Evolutionary conservation across 108 stramenopile species (phyloP).

Genomic region (Skeletonema potamos): DNA sequence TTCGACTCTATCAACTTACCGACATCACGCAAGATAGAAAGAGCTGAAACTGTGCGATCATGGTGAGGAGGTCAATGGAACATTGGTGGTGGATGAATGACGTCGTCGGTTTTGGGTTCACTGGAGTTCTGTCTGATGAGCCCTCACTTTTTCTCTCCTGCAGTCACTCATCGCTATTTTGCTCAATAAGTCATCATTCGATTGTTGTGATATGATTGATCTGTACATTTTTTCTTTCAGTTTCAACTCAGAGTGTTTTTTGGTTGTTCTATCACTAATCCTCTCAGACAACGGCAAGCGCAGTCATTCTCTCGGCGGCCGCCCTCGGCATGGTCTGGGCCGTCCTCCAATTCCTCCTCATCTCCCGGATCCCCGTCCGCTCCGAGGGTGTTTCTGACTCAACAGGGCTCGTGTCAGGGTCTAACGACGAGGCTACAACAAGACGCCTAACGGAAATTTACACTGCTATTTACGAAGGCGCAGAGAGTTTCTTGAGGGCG

Average conservation of each 20-base stretch:
- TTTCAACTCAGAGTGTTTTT: neutral
- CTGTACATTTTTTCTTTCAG: neutral
- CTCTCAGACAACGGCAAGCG: slow-evolving; percentile 63
- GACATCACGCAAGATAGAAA: neutral
- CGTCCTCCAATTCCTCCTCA: slow-evolving; percentile 72
- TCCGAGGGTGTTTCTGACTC: slow-evolving; percentile 56
- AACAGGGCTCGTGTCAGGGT: slow-evolving; percentile 48
- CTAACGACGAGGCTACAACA: slow-evolving; percentile 76
- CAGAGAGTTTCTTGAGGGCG: slow-evolving; percentile 92
- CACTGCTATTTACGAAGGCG: slow-evolving; percentile 94
- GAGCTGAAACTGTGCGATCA: neutral
- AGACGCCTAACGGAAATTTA: slow-evolving; percentile 87
- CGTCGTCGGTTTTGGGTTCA: neutral
- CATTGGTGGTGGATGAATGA: neutral
- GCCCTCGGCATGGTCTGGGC: slow-evolving; percentile 76
- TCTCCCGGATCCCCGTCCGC: slow-evolving; percentile 77
- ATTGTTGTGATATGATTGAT: neutral
- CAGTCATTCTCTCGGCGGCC: slow-evolving; percentile 72
- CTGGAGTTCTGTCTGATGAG: neutral
- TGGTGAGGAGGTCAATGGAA: neutral
- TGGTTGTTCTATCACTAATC: neutral
- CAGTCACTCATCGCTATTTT: too few relatives aligned
- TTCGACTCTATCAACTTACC: too few relatives aligned
- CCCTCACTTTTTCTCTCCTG: neutral
- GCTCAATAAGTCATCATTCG: neutral